Evolutionary conservation across 2,329 filamentous ascomycete genomes (phyloP), one percentile per base, ranked within the genome.

Genomic region (Aspergillus udagawae): DNA sequence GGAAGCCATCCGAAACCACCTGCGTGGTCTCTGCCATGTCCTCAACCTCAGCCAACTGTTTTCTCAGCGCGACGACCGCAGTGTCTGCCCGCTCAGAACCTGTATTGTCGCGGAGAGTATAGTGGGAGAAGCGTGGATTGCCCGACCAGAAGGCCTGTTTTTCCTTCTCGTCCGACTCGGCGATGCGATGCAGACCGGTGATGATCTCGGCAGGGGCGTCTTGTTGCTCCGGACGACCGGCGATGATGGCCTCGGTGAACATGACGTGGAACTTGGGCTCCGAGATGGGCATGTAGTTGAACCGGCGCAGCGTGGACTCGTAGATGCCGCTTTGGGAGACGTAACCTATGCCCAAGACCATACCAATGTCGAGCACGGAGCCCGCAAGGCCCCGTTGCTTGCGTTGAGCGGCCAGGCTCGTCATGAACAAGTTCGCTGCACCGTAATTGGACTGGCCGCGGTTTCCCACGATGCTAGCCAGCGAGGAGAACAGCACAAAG

Each of bases 401-500:
- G 1, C 61, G 44, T 3, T 32, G 17, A 2, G 4, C 7, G 3
- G 42, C 52, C 3, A 61, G n/a, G 3, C 23, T 25, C 1, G 14
- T 29, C 48, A 57, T 49, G 50, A 54, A 63, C 12, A 12, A 48
- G 10, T 53, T 60, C 0, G 57, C 57, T 4, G 61, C 57, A 1
- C 47, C 20, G 28, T 62, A 62, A 28, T 28, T 50, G 1, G 51
- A 14, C 32, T 63, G 61, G 0, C 57, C 53, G 7, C 12, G 17
- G 38, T 61, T 58, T 20, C 61, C 61, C 1, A 49, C 27, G 3
- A 57, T 17, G 2, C 21, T 32, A 1, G 51, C 20, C 1, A 50
- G 14, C 1, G 59, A 61, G 1, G 51, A 55, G 12, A 61, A 52
- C 5, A 58, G 17, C 8, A 61, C 54, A 53, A 63, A 63, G 47